A percentile compares a stretch with the other conserved stretches of the same genome.
These are phyloP conservation scores for Aspergillus oerlinghausenensis DNA, from an alignment of 2,329 filamentous ascomycete species.

Conservation along the genomic window DNA sequence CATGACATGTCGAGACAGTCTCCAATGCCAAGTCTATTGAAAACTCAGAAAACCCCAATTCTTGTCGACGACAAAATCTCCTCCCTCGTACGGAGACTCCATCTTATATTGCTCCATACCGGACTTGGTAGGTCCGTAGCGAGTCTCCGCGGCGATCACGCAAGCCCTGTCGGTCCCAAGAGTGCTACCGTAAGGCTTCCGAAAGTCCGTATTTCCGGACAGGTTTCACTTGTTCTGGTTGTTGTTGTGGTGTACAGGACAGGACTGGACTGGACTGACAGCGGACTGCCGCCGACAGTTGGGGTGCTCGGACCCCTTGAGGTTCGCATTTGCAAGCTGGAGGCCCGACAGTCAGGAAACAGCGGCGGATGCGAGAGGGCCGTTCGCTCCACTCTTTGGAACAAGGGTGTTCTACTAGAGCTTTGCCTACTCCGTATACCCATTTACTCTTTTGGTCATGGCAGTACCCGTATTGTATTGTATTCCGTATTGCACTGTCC, in stretches of 20 bases:
- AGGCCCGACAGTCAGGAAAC: constrained; percentile 35
- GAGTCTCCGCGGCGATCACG: background rate
- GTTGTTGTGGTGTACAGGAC: background rate
- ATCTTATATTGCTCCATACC: background rate
- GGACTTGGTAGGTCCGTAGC: background rate
- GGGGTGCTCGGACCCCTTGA: constrained; percentile 17
- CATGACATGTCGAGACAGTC: too few species aligned
- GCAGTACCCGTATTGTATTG: background rate
- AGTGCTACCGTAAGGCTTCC: too few species aligned
- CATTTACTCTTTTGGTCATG: constrained; percentile 1
- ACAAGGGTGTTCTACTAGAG: constrained; percentile 2
- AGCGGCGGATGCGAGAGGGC: constrained; percentile 29
- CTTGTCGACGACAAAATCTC: background rate
- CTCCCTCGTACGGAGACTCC: too few species aligned
- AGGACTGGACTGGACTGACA: background rate
- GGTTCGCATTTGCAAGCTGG: constrained; percentile 18
- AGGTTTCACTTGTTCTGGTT: background rate
- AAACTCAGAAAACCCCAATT: background rate
- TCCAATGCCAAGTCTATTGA: background rate
- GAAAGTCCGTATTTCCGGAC: background rate
- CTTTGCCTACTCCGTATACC: background rate
- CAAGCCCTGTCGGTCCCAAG: background rate
- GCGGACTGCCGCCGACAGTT: background rate
- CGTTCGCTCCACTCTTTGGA: constrained; percentile 29
- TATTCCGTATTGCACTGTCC: background rate